phyloP scores from a whole-genome alignment of 352 stramenopile genomes.

The Albugo candida region DNA sequence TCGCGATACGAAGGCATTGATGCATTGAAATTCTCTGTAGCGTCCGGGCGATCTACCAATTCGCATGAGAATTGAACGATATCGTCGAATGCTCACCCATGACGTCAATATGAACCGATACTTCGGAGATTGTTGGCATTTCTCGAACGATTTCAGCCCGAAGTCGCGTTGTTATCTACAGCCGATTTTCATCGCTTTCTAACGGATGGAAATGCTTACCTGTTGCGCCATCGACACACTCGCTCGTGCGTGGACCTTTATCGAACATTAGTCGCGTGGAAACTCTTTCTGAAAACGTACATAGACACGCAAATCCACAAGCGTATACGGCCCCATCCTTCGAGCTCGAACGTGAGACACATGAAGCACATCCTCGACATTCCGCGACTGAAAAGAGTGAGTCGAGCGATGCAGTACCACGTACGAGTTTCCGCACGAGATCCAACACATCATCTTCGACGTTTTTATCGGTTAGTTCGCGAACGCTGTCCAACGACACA shows the following conservation, averaged over 20 bases:
- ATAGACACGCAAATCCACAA: conserved; percentile 72
- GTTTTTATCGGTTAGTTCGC: conserved; percentile 70
- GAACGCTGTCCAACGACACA: conserved; percentile 68
- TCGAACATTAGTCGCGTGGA: background rate
- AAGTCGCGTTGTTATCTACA: conserved; percentile 42
- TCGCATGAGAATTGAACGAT: too few relatives aligned
- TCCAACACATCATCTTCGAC: conserved; percentile 64
- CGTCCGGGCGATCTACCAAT: too few relatives aligned
- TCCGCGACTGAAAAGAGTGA: conserved; percentile 24
- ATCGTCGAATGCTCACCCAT: conserved; percentile 2
- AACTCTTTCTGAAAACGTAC: conserved; percentile 16
- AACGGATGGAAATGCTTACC: conserved; percentile 11
- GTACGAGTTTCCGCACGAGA: conserved; percentile 48
- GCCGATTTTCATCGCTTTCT: too few relatives aligned
- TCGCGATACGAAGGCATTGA: conserved; percentile 54
- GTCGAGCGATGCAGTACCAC: background rate
- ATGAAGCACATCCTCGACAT: conserved; percentile 57
- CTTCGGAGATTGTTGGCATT: conserved; percentile 64
- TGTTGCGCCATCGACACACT: conserved; percentile 74
- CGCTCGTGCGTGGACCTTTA: conserved; percentile 44
- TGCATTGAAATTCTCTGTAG: too few relatives aligned
- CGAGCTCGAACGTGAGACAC: conserved; percentile 67
- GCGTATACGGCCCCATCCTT: conserved; percentile 72
- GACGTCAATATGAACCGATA: conserved; percentile 74
- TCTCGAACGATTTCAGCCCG: conserved; percentile 44